Evolutionary conservation across 371 early-diverging fungal genomes (phyloP).

Genomic region (Mortierella polycephala): DNA sequence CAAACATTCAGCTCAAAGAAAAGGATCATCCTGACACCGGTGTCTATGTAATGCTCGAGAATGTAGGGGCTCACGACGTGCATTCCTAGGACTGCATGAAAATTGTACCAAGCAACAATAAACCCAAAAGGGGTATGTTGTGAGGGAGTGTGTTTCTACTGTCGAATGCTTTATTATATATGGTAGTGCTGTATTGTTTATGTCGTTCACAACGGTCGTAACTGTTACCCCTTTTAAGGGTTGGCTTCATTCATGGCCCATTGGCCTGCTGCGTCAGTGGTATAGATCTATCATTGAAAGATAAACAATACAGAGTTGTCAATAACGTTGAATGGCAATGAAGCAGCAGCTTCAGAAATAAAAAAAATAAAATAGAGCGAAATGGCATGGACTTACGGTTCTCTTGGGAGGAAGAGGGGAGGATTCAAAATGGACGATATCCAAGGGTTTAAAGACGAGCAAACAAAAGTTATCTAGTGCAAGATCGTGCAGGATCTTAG

Average conservation of each 20-base stretch:
- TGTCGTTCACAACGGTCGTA: neutral
- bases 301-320: too few species aligned
- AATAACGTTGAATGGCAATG: too few species aligned
- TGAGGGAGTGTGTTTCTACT: neutral
- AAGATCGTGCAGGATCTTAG: conserved; percentile 65
- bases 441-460: conserved; percentile 71
- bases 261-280: conserved; percentile 48
- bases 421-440: conserved; percentile 72
- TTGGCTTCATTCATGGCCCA: conserved; percentile 48
- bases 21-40: conserved; percentile 25
- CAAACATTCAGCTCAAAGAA: neutral
- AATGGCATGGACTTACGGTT: conserved; percentile 54
- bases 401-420: conserved; percentile 63
- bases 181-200: neutral
- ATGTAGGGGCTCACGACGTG: conserved; percentile 31
- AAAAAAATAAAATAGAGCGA: neutral
- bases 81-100: conserved; percentile 15
- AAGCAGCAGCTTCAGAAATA: neutral
- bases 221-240: conserved; percentile 19
- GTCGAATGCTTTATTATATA: neutral
- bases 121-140: neutral
- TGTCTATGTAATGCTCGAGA: conserved; percentile 38
- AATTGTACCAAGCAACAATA: too few species aligned
- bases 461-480: conserved; percentile 83
- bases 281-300: conserved; percentile 34